Evolutionary conservation across 2,329 filamentous ascomycete species (phyloP).

Genomic region (Amauroascus niger): DNA sequence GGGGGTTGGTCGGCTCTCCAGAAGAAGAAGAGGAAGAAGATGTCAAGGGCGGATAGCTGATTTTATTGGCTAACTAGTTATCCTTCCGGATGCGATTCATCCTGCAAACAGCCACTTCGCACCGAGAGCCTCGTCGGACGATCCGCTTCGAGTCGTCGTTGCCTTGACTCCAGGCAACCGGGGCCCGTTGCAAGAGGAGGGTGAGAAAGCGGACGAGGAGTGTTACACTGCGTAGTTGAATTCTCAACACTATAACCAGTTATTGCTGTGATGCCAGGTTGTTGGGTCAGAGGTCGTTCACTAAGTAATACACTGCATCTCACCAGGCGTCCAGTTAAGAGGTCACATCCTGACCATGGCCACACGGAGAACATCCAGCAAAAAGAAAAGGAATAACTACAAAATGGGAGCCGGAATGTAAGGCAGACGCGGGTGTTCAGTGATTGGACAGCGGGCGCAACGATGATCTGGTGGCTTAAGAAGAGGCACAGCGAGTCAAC

Average conservation of each 20-base stretch:
- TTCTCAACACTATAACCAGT: constrained; percentile 7
- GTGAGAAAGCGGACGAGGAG: background rate
- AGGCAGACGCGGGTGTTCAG: too few species aligned
- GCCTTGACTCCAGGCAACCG: background rate
- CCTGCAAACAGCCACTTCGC: too few species aligned
- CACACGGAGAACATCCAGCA: too few species aligned
- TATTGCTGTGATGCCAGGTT: constrained; percentile 2
- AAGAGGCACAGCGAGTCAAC: background rate
- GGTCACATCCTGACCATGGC: too few species aligned
- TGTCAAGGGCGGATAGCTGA: too few species aligned
- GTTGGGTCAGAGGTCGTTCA: background rate
- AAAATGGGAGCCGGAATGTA: too few species aligned
- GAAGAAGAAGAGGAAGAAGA: too few species aligned
- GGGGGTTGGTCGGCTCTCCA: background rate
- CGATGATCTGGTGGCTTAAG: background rate
- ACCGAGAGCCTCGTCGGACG: too few species aligned
- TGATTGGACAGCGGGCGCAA: background rate
- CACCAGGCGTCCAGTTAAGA: too few species aligned
- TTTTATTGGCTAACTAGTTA: too few species aligned
- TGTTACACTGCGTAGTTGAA: constrained; percentile 3
- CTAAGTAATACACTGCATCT: background rate
- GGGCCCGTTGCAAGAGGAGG: background rate
- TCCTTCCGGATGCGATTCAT: too few species aligned
- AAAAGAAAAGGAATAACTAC: background rate
- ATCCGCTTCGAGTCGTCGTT: background rate